Base-by-base conservation (phyloP, 2,329 filamentous ascomycete genomes). In the Ophiocordyceps camponoti-leonardi region DNA sequence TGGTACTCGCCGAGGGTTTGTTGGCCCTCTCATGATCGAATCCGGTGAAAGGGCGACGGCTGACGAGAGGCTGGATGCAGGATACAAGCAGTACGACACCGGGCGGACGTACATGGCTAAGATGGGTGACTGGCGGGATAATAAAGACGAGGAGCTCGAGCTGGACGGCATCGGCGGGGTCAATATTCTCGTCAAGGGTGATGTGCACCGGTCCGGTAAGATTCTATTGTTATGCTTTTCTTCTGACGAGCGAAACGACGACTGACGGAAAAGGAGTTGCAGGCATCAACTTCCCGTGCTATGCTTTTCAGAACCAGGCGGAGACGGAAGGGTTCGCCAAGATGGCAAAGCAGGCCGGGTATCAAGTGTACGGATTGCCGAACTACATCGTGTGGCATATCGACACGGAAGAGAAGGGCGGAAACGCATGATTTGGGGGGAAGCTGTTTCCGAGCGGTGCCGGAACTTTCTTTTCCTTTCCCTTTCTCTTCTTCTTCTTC, bases 331-430 rank as follows among this genome's bases (percentile, higher is more conserved):
- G 92, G 7, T 98, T 98, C 58, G 92, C 92, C 35, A 94, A 93
- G 63, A 98, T 98, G 92, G 92, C 92, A 48, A 95, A 93, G 68
- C 75, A 87, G 51, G 92, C 92, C 18, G 92, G 92, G 41, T 96
- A 95, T 61, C 75, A 86, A 57, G 92, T 98, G 23, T 77, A 86
- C 53, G 92, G 92, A 42, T 70, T 98, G 46, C 92, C 90, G 40
- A 98, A 98, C 63, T 98, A 98, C 61, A 81, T 98, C 44, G 90
- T 98, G 48, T 98, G 92, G 92, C 92, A 98, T 61, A 85, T 94
- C 56, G 92, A 98, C 62, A 98, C 92, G 2, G 79, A 88, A 47
- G 92, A 98, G 69, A 94, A 95, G 72, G 76, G 79, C 31, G 86
- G 87, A 31, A 96, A 96, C 61, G 59, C 65, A 53, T 75, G 65